Evolutionary conservation across 805 yeast species (phyloP).

Genomic region (Wickerhamiella occidentalis): DNA sequence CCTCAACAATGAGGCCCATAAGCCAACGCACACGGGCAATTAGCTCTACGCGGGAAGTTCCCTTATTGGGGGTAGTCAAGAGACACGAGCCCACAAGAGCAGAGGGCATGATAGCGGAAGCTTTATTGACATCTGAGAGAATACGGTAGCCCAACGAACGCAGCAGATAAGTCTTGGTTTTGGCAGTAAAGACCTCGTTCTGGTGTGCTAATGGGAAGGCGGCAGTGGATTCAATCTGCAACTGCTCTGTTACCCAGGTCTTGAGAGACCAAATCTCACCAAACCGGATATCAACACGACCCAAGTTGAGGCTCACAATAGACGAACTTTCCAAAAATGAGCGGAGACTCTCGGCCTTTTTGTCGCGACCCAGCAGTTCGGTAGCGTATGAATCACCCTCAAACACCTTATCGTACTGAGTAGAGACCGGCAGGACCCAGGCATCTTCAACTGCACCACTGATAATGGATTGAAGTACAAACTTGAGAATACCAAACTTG

Average conservation of each 20-base stretch:
- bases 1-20: conserved; percentile 25
- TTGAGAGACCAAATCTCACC: conserved; percentile 34
- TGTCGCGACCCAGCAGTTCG: conserved; percentile 46
- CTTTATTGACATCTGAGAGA: conserved; percentile 40
- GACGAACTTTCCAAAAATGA: conserved; percentile 29
- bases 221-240: conserved; percentile 18
- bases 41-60: conserved; percentile 29
- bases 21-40: conserved; percentile 29
- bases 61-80: conserved; percentile 31
- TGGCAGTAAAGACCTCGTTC: background rate
- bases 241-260: conserved; percentile 25
- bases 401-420: conserved; percentile 48
- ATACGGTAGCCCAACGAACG: conserved; percentile 44
- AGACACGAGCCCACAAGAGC: conserved; percentile 40
- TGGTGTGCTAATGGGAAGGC: conserved; percentile 8
- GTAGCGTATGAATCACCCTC: conserved; percentile 43
- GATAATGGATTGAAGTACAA: conserved; percentile 36
- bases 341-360: conserved; percentile 39
- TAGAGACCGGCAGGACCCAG: conserved; percentile 43
- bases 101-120: conserved; percentile 41
- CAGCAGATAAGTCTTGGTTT: conserved; percentile 24
- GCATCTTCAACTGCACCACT: conserved; percentile 33
- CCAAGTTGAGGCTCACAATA: conserved; percentile 28
- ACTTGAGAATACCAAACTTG: conserved; percentile 48
- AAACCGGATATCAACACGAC: conserved; percentile 33